These are phyloP conservation scores for Mortierella sp. DNA, from an alignment of 371 early-diverging fungal species.

Conservation along the genomic window DNA sequence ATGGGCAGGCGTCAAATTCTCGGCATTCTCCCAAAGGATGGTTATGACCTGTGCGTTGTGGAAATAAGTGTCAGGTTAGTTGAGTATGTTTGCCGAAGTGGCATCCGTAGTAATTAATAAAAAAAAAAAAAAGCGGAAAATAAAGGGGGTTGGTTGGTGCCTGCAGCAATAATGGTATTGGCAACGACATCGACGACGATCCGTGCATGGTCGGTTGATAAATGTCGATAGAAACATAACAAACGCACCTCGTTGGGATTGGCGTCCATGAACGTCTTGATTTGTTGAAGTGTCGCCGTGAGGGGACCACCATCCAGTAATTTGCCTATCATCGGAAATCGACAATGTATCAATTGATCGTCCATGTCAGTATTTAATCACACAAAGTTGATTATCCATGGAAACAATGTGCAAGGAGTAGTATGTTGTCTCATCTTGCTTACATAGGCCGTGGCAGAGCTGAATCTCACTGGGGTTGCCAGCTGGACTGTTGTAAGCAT, in stretches of 20 bases:
- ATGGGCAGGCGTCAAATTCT: slow-evolving; percentile 63
- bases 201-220: background rate
- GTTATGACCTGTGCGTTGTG: slow-evolving; percentile 63
- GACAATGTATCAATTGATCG: background rate
- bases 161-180: background rate
- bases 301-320: slow-evolving; percentile 76
- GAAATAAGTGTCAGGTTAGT: background rate
- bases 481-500: slow-evolving; percentile 61
- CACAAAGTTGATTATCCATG: too few relatives aligned
- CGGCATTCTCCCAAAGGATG: slow-evolving; percentile 79
- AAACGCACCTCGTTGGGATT: slow-evolving; percentile 74
- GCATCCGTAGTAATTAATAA: background rate
- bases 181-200: background rate
- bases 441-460: slow-evolving; percentile 79
- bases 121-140: background rate
- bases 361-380: background rate
- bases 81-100: background rate
- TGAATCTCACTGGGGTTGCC: slow-evolving; percentile 61
- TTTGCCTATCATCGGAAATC: slow-evolving; percentile 15
- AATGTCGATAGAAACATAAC: too few relatives aligned
- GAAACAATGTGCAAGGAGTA: background rate
- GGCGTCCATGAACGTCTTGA: slow-evolving; percentile 71
- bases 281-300: slow-evolving; percentile 61
- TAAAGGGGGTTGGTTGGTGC: background rate
- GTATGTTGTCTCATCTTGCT: background rate